phyloP scores from a whole-genome alignment of 768 basidiomycete species.

The Wakefieldia striispora region DNA sequence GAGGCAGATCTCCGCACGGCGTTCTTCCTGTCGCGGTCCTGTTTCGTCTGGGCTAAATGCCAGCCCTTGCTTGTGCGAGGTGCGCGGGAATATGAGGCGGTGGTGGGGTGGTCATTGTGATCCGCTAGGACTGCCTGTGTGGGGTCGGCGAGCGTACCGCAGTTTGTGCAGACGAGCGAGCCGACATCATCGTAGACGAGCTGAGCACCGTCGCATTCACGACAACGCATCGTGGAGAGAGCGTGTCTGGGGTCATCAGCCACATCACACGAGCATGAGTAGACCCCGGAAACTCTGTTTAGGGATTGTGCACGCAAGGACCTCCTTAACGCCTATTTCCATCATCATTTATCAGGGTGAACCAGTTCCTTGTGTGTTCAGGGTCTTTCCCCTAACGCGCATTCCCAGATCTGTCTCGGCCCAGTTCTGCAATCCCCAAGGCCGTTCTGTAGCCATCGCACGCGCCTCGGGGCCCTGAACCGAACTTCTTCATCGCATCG shows the following conservation, averaged over 20 bases:
- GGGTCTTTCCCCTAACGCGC: conserved; percentile 16
- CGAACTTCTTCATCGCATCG: conserved; percentile 7
- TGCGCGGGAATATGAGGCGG: conserved; percentile 41
- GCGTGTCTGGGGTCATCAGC: conserved; percentile 8
- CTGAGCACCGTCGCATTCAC: conserved; percentile 51
- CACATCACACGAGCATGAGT: background rate
- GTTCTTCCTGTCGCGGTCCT: conserved; percentile 63
- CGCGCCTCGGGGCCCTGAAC: conserved; percentile 5
- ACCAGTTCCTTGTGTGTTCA: conserved; percentile 23
- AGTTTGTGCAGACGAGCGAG: conserved; percentile 64
- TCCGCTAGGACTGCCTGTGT: conserved; percentile 58
- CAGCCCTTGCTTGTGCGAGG: conserved; percentile 51
- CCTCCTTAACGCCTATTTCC: conserved; percentile 11
- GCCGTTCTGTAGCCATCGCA: conserved; percentile 4
- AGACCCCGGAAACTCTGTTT: conserved; percentile 31
- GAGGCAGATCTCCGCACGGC: conserved; percentile 40
- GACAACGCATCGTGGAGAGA: conserved; percentile 36
- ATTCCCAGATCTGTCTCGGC: conserved; percentile 5
- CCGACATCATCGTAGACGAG: conserved; percentile 57
- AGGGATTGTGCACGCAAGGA: conserved; percentile 2
- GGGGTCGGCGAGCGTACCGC: conserved; percentile 68
- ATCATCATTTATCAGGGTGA: background rate
- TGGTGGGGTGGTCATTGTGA: conserved; percentile 36
- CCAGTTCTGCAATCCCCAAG: background rate
- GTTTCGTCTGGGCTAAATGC: conserved; percentile 62